Percentiles rank a stretch among this genome's conserved stretches.
phyloP scores from a whole-genome alignment of 495 filamentous ascomycete genomes.

The Tuber borchii region DNA sequence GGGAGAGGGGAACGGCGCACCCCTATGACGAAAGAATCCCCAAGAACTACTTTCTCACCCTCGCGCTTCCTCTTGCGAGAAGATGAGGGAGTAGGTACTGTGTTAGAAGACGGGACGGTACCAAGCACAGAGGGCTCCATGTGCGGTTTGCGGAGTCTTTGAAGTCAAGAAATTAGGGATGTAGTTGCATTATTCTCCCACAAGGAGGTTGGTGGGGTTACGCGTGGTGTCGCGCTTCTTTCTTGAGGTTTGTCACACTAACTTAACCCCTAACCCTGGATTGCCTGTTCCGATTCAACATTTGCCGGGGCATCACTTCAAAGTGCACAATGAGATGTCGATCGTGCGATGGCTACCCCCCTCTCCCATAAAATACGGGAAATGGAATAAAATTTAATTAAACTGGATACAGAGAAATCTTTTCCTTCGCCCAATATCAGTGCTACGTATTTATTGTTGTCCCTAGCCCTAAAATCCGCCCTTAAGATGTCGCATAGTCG shows the following conservation, averaged over 20 bases:
- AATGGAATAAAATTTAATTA: no score
- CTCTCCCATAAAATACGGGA: no score
- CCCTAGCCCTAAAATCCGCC: no score
- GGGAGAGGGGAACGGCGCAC: constrained; percentile 15
- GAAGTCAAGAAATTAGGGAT: constrained; percentile 8
- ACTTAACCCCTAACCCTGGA: constrained; percentile 3
- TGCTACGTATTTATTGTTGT: no score
- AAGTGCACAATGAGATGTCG: no score
- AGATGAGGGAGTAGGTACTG: constrained; percentile 17
- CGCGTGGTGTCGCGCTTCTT: constrained; percentile 11
- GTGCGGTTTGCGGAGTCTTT: background rate
- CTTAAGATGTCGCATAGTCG: background rate
- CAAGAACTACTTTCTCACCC: constrained; percentile 27
- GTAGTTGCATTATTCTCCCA: constrained; percentile 23
- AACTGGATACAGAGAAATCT: no score
- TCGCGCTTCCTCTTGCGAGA: constrained; percentile 38
- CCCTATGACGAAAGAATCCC: constrained; percentile 35
- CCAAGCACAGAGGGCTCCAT: constrained; percentile 6
- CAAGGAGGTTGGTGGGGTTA: constrained; percentile 9
- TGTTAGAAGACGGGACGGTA: constrained; percentile 5
- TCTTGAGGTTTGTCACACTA: background rate
- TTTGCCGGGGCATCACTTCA: no score
- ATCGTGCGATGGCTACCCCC: no score
- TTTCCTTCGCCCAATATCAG: no score
- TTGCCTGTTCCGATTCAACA: no score